Base-by-base conservation (phyloP, 1,284 basidiomycete species). In the Ustilago esculenta region DNA sequence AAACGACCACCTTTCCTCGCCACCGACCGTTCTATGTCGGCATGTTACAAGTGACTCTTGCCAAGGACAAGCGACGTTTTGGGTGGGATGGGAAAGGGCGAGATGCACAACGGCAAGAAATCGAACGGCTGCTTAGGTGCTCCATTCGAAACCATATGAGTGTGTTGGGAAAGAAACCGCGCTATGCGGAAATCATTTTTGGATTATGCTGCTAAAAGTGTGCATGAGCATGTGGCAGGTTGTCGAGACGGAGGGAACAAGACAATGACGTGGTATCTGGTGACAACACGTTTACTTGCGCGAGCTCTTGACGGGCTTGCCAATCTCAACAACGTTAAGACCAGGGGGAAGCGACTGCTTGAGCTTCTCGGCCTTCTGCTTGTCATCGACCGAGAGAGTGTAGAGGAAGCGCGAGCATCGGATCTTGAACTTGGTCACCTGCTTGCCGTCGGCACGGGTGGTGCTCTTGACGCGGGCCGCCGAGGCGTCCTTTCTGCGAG, bases 361-460 rank as follows among this genome's bases (percentile, higher is more conserved):
- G 80, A 99, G 89, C 88, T 98, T 99, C 84, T 96, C 93, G 43
- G 96, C 96, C 88, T 98, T 98, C 85, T 97, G 94, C 81, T 91
- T 88, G 86, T 98, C 96, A 83, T 94, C 90, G 82, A 98, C 86
- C 71, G 90, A 89, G 76, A 98, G 89, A 27, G 96, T 98, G 90
- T 99, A 98, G 73, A 98, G 90, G 86, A 95, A 97, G 82, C 91
- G 88, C 69, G 92, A 91, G 87, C 94, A 97, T 84, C 95, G 89
- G 83, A 99, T 89, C 88, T 98, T 98, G 90, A 98, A 98, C 87
- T 98, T 98, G 84, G 80, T 81, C 54, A 80, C 77, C 53, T 92
- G 95, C 85, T 90, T 72, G 87, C 87, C 86, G 91, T 92, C 82
- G 87, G 89, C 63, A 87, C 88, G 56, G 85, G 86, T 86, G 66